Percentiles rank a stretch among this genome's conserved stretches.
phyloP scores from a whole-genome alignment of 2,329 filamentous ascomycete genomes.

The Ophiostoma ips region DNA sequence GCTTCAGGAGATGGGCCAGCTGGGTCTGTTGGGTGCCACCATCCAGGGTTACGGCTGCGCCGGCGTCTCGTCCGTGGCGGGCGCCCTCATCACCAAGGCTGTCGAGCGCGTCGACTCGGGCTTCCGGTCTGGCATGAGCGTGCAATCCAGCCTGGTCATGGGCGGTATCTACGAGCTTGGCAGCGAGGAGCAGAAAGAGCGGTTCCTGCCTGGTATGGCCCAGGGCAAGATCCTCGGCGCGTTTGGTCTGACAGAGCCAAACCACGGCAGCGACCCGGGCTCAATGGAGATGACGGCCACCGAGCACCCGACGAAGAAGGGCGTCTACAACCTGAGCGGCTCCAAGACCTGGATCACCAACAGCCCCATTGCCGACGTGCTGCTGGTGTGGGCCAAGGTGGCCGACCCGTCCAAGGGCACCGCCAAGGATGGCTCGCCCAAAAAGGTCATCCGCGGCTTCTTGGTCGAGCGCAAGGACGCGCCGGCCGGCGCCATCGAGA shows the following conservation, averaged over 20 bases:
- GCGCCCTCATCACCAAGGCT: slow-evolving; percentile 70
- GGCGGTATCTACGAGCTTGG: slow-evolving; percentile 76
- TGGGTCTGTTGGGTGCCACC: slow-evolving; percentile 67
- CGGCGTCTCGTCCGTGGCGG: slow-evolving; percentile 67
- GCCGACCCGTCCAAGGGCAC: slow-evolving; percentile 64
- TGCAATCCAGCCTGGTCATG: slow-evolving; percentile 77
- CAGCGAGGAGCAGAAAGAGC: slow-evolving; percentile 65
- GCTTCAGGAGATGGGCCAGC: slow-evolving; percentile 71
- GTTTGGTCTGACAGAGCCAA: slow-evolving; percentile 77
- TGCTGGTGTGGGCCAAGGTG: slow-evolving; percentile 85
- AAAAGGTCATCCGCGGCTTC: slow-evolving; percentile 61
- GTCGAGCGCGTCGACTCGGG: slow-evolving; percentile 79
- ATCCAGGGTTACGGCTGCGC: slow-evolving; percentile 76
- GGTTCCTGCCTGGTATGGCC: slow-evolving; percentile 61
- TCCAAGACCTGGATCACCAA: slow-evolving; percentile 90
- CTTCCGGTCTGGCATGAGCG: slow-evolving; percentile 77
- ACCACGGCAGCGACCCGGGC: slow-evolving; percentile 76
- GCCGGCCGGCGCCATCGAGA: slow-evolving; percentile 78
- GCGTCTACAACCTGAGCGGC: slow-evolving; percentile 60
- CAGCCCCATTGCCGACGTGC: slow-evolving; percentile 67
- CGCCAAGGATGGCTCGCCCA: slow-evolving; percentile 7
- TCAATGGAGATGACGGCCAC: slow-evolving; percentile 72
- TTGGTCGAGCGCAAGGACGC: slow-evolving; percentile 74
- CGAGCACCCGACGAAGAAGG: slow-evolving; percentile 63
- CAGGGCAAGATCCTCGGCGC: slow-evolving; percentile 65